Conservation (phyloP, 2,329 filamentous ascomycete genomes). For the Apiospora arundinis region DNA sequence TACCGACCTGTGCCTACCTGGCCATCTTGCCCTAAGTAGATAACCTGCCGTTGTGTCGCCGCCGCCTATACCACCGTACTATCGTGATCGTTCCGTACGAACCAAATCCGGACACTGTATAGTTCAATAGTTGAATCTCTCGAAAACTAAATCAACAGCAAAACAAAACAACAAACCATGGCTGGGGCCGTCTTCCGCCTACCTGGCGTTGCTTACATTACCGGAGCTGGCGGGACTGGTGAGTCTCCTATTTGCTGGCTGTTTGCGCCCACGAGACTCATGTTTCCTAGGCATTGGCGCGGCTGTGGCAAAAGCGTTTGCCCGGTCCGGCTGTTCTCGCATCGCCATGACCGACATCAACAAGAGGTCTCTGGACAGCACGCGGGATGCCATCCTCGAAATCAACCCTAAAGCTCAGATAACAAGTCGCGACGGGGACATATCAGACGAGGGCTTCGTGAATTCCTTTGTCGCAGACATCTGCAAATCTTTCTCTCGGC, state of each 20-base stretch:
- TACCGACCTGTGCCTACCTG: neutral
- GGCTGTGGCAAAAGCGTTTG: slow-evolving; percentile 58
- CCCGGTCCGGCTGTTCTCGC: slow-evolving; percentile 53
- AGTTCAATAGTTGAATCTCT: neutral
- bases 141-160: neutral
- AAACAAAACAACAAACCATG: slow-evolving; percentile 21
- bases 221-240: slow-evolving; percentile 56
- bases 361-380: slow-evolving; percentile 44
- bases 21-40: neutral
- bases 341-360: slow-evolving; percentile 62
- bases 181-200: slow-evolving; percentile 38
- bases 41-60: neutral
- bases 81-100: neutral
- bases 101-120: neutral
- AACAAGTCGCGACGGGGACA: slow-evolving; percentile 48
- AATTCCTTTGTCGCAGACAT: slow-evolving; percentile 43
- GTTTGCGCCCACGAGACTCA: neutral
- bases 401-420: slow-evolving; percentile 44
- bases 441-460: slow-evolving; percentile 54
- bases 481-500: slow-evolving; percentile 46
- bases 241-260: slow-evolving; percentile 21
- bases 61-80: neutral
- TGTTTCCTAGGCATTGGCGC: slow-evolving; percentile 57
- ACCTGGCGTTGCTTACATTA: slow-evolving; percentile 53
- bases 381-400: slow-evolving; percentile 40